These are phyloP conservation scores for Rhizopogon rudus DNA, from an alignment of 768 basidiomycete species.

Conservation along the genomic window DNA sequence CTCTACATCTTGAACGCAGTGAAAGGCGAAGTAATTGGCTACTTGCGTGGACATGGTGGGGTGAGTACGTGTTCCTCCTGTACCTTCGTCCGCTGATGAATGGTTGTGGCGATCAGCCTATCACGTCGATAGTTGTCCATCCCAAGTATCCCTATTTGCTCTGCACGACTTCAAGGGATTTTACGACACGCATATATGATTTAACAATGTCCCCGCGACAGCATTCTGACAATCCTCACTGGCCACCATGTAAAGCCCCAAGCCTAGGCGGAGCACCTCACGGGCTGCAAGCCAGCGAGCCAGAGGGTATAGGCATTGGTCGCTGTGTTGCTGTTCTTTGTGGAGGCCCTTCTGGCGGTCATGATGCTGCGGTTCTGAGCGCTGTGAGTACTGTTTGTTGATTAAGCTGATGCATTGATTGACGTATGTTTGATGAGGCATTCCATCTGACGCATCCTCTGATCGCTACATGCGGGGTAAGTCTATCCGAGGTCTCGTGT, in stretches of 20 bases:
- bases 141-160: slow-evolving; percentile 53
- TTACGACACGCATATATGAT: slow-evolving; percentile 67
- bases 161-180: slow-evolving; percentile 71
- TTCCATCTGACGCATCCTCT: slow-evolving; percentile 64
- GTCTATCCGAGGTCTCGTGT: slow-evolving; percentile 15
- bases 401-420: background rate
- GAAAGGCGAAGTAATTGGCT: slow-evolving; percentile 35
- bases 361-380: slow-evolving; percentile 60
- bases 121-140: slow-evolving; percentile 67
- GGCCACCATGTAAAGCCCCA: slow-evolving; percentile 44
- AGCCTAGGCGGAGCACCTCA: slow-evolving; percentile 66
- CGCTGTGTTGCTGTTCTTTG: slow-evolving; percentile 61
- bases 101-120: slow-evolving; percentile 35
- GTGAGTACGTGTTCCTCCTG: slow-evolving; percentile 35
- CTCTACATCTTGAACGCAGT: slow-evolving; percentile 52
- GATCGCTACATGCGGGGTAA: slow-evolving; percentile 74
- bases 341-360: slow-evolving; percentile 71
- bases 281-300: slow-evolving; percentile 55
- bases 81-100: slow-evolving; percentile 5
- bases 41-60: slow-evolving; percentile 67
- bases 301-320: slow-evolving; percentile 54
- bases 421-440: slow-evolving; percentile 34
- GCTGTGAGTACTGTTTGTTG: slow-evolving; percentile 39
- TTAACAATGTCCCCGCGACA: slow-evolving; percentile 34
- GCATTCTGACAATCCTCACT: slow-evolving; percentile 47